Evolutionary conservation across 2,329 filamentous ascomycete species (phyloP).

Genomic region (Arthrinium phaeospermum): DNA sequence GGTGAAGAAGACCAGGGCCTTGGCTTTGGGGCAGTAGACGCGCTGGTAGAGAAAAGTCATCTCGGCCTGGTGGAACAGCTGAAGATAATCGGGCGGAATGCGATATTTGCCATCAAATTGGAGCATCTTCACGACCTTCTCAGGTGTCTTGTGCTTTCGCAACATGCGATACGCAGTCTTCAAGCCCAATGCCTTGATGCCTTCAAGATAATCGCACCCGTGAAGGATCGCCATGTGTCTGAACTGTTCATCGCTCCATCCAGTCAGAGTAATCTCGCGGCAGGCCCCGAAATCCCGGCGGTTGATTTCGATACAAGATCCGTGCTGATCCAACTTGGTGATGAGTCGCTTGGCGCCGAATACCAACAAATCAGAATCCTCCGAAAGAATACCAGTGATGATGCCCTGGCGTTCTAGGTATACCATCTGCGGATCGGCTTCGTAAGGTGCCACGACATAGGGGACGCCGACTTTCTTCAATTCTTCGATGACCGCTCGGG

Average conservation of each 20-base stretch:
- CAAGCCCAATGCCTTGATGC: conserved; percentile 83
- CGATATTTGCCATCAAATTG: conserved; percentile 88
- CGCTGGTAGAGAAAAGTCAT: conserved; percentile 93
- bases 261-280: conserved; percentile 84
- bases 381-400: conserved; percentile 87
- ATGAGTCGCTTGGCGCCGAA: conserved; percentile 91
- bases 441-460: conserved; percentile 95
- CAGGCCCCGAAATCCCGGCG: conserved; percentile 88
- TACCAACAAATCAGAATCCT: conserved; percentile 94
- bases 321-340: conserved; percentile 93
- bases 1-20: conserved; percentile 77
- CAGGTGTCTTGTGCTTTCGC: conserved; percentile 86
- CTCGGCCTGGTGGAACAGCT: conserved; percentile 84
- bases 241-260: conserved; percentile 92
- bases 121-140: conserved; percentile 79
- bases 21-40: conserved; percentile 81
- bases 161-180: conserved; percentile 94
- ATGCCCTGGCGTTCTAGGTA: conserved; percentile 88
- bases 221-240: conserved; percentile 95
- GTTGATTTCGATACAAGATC: conserved; percentile 90
- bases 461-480: conserved; percentile 80
- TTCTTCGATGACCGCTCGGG: conserved; percentile 86
- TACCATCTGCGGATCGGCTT: conserved; percentile 95
- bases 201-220: conserved; percentile 93
- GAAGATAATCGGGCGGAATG: conserved; percentile 81